Conservation (phyloP, 768 basidiomycete species). For the Clathrus columnatus region DNA sequence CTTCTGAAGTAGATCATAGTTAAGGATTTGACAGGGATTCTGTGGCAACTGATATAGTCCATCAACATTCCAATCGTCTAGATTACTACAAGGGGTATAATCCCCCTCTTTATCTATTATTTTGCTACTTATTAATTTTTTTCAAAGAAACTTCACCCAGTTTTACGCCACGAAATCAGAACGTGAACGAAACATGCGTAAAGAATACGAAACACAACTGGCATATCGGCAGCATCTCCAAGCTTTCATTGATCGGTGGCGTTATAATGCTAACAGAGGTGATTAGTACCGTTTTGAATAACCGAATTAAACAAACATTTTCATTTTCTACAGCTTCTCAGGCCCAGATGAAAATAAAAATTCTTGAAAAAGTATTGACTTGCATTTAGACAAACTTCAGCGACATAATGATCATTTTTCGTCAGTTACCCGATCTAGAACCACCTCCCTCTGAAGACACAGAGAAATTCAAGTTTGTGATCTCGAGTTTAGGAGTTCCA, state of each 20-base stretch:
- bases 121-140: not conserved
- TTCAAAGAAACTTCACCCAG: conserved; percentile 84
- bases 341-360: conserved; percentile 68
- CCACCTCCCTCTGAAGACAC: conserved; percentile 90
- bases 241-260: conserved; percentile 97
- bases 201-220: conserved; percentile 96
- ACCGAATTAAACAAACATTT: not conserved
- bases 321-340: conserved; percentile 66
- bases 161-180: conserved; percentile 99
- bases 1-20: not conserved
- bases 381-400: not conserved
- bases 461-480: conserved; percentile 75
- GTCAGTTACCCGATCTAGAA: conserved; percentile 80
- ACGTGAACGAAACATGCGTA: conserved; percentile 79
- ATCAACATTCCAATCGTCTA: conserved; percentile 84
- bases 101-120: not conserved
- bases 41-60: conserved; percentile 97
- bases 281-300: not conserved
- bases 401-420: too few species aligned
- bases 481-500: not conserved
- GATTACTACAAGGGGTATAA: conserved; percentile 94
- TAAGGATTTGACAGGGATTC: conserved; percentile 50
- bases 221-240: conserved; percentile 92
- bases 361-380: conserved; percentile 64
- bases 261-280: conserved; percentile 94